These are phyloP conservation scores for Lumnitzera racemosa DNA, from an alignment of 345 rosid genomes.

Conservation along the genomic window DNA sequence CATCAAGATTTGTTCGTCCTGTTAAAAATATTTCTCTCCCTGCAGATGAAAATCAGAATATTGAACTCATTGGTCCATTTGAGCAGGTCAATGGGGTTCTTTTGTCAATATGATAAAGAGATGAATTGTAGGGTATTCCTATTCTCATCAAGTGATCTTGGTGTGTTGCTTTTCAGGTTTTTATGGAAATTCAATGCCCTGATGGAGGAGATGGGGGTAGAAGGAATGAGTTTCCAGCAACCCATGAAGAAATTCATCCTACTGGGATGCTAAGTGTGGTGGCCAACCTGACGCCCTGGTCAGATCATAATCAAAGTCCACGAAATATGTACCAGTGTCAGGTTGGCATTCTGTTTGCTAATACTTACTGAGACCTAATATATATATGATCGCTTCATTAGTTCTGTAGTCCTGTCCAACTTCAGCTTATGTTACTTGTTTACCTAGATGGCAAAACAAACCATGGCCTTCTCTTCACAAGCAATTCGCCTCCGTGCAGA, in stretches of 20 bases:
- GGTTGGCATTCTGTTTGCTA: constrained; percentile 24
- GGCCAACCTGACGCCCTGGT: constrained; percentile 98
- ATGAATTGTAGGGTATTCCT: too few species aligned
- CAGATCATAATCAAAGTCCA: constrained; percentile 98
- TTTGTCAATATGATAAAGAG: background rate
- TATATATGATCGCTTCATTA: too few species aligned
- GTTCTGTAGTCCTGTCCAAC: too few species aligned
- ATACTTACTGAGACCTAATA: too few species aligned
- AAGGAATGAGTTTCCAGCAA: constrained; percentile 55
- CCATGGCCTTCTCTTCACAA: constrained; percentile 91
- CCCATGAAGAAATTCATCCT: constrained; percentile 94
- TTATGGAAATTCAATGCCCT: constrained; percentile 94
- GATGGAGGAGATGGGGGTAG: constrained; percentile 97
- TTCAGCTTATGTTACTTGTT: background rate
- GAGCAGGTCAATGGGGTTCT: constrained; percentile 62
- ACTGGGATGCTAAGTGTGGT: constrained; percentile 94
- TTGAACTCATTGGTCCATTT: constrained; percentile 90
- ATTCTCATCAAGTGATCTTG: background rate
- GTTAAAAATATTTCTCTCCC: constrained; percentile 57
- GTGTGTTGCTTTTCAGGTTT: constrained; percentile 41
- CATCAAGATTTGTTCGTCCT: constrained; percentile 85
- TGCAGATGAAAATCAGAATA: constrained; percentile 27
- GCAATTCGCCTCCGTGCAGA: constrained; percentile 76
- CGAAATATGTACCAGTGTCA: constrained; percentile 98
- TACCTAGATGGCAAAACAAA: constrained; percentile 91